Percentiles rank a stretch among this genome's conserved stretches.
phyloP scores from a whole-genome alignment of 2,329 filamentous ascomycete genomes.

The Boeremia lycopersici region DNA sequence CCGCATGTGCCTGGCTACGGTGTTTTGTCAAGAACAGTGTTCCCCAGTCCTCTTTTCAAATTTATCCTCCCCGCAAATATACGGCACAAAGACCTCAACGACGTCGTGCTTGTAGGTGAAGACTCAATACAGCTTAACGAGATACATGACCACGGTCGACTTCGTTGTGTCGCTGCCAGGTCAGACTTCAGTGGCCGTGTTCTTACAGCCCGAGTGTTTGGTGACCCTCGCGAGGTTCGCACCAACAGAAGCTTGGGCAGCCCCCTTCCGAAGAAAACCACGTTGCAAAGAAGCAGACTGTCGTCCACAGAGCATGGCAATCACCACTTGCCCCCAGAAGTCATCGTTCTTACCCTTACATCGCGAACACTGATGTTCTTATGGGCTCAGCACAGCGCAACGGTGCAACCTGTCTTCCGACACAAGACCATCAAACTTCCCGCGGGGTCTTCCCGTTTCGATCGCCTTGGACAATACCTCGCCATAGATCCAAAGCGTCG shows the following conservation, averaged over 20 bases:
- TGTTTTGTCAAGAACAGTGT: slow-evolving; percentile 77
- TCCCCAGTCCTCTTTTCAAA: slow-evolving; percentile 75
- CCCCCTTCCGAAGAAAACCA: slow-evolving; percentile 21
- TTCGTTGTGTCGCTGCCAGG: slow-evolving; percentile 78
- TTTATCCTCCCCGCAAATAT: slow-evolving; percentile 82
- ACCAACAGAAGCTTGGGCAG: slow-evolving; percentile 27
- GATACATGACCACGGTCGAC: slow-evolving; percentile 69
- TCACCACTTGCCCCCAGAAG: slow-evolving; percentile 68
- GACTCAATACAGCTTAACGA: slow-evolving; percentile 82
- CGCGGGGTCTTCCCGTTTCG: slow-evolving; percentile 58
- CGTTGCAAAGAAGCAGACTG: slow-evolving; percentile 18
- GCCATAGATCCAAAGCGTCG: slow-evolving; percentile 76
- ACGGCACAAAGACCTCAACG: slow-evolving; percentile 71
- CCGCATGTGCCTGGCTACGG: slow-evolving; percentile 63
- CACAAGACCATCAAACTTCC: slow-evolving; percentile 65
- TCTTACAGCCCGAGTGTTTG: slow-evolving; percentile 77
- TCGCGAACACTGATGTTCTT: slow-evolving; percentile 77
- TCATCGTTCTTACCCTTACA: slow-evolving; percentile 77
- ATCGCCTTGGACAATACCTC: slow-evolving; percentile 68
- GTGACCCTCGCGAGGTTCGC: slow-evolving; percentile 46
- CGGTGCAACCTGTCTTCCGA: slow-evolving; percentile 64
- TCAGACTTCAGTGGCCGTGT: slow-evolving; percentile 80
- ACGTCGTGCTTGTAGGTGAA: slow-evolving; percentile 86
- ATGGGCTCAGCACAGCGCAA: slow-evolving; percentile 60
- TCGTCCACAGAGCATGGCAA: slow-evolving; percentile 29